Conservation (phyloP, 106 monocot species). For the Platanthera zijinensis region DNA sequence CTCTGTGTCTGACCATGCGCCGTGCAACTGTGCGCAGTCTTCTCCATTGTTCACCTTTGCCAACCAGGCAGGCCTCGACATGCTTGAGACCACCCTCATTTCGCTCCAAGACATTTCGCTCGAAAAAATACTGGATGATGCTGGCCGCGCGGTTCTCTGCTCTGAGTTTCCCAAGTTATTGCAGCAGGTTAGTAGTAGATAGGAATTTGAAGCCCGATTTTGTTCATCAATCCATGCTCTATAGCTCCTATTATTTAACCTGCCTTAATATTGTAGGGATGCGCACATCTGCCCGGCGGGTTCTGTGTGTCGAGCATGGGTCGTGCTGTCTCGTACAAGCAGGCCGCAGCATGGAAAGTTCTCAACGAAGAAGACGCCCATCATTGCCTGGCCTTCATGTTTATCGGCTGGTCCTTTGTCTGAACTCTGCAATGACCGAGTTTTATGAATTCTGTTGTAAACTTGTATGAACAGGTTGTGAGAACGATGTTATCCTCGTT, state of each 20-base stretch:
- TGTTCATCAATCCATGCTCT: background rate
- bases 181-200: slow-evolving; percentile 54
- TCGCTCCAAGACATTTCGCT: slow-evolving; percentile 58
- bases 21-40: slow-evolving; percentile 13
- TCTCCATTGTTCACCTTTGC: slow-evolving; percentile 20
- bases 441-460: too few species aligned
- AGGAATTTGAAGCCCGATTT: too few species aligned
- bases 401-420: slow-evolving; percentile 76
- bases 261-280: slow-evolving; percentile 33
- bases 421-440: background rate
- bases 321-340: slow-evolving; percentile 57
- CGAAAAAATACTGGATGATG: slow-evolving; percentile 51
- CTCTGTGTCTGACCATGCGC: background rate
- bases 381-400: slow-evolving; percentile 65
- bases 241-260: background rate
- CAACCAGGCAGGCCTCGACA: slow-evolving; percentile 65
- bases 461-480: too few species aligned
- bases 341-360: slow-evolving; percentile 74
- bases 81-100: slow-evolving; percentile 68
- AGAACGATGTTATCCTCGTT: too few species aligned
- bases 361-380: slow-evolving; percentile 37
- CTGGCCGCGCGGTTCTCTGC: slow-evolving; percentile 52
- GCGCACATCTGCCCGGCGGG: slow-evolving; percentile 39
- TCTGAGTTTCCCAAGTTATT: slow-evolving; percentile 67
- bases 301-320: slow-evolving; percentile 75